phyloP scores from a whole-genome alignment of 208 protist species.

The Acanthamoeba rhysodes region DNA sequence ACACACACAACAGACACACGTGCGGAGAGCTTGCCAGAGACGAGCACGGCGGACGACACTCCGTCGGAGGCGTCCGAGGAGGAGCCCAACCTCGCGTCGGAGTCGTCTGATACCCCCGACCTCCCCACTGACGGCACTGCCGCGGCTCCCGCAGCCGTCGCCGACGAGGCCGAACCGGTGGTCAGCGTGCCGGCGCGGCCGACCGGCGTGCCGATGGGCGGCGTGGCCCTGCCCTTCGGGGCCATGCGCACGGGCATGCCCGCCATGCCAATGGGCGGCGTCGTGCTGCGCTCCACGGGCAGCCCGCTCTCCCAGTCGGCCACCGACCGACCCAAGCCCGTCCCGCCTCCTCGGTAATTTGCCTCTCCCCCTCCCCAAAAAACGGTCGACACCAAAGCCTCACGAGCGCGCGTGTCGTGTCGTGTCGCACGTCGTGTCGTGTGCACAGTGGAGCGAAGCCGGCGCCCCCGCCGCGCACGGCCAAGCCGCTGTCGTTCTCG shows the following conservation, averaged over 20 bases:
- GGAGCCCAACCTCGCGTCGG: not conserved
- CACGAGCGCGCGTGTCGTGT: not conserved
- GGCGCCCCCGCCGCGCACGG: slow-evolving; percentile 25
- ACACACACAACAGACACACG: too few relatives aligned
- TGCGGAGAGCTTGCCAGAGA: not conserved
- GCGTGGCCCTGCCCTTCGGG: slow-evolving; percentile 8
- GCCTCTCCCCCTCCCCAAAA: too few relatives aligned
- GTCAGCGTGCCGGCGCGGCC: not conserved
- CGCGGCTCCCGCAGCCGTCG: not conserved
- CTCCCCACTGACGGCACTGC: not conserved
- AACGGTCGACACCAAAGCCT: too few relatives aligned
- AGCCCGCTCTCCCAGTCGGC: not conserved
- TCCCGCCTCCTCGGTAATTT: slow-evolving; percentile 22
- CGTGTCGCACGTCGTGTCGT: not conserved
- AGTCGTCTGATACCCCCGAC: not conserved
- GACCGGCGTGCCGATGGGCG: not conserved
- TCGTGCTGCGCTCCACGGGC: not conserved
- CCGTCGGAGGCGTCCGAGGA: not conserved
- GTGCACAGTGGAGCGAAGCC: slow-evolving; percentile 30
- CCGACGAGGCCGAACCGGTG: not conserved
- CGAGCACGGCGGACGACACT: not conserved
- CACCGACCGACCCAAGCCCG: not conserved
- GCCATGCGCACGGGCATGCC: slow-evolving; percentile 38
- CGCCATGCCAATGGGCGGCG: not conserved
- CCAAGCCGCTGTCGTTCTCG: slow-evolving; percentile 1